These are phyloP conservation scores for Dendrobium catenatum DNA, from an alignment of 106 monocot genomes.

Conservation along the genomic window DNA sequence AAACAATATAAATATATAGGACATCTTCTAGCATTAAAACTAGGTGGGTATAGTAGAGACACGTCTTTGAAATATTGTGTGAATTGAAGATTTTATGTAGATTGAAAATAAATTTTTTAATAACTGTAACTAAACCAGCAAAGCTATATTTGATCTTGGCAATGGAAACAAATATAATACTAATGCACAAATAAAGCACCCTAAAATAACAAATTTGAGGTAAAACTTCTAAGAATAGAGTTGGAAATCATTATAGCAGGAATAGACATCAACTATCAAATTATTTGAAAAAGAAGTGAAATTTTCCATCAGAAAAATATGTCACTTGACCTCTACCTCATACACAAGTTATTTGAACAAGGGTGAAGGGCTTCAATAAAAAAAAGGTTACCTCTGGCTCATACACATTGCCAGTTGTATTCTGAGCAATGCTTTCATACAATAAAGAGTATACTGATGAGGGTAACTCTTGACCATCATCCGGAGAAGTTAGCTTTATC, in stretches of 20 bases:
- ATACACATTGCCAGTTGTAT: constrained; percentile 82
- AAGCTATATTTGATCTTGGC: neutral
- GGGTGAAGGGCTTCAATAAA: neutral
- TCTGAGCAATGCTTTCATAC: constrained; percentile 87
- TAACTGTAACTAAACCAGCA: neutral
- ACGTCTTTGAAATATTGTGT: neutral
- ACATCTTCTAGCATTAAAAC: neutral
- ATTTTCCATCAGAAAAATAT: neutral
- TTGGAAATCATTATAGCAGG: neutral
- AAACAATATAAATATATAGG: neutral
- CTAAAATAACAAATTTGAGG: neutral
- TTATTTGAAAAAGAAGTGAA: neutral
- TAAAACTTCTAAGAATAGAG: neutral
- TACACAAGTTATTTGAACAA: neutral
- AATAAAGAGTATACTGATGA: constrained; percentile 36
- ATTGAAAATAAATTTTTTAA: neutral
- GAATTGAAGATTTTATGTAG: neutral
- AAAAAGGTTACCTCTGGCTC: constrained; percentile 51
- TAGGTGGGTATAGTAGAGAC: neutral
- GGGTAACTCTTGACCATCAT: constrained; percentile 40
- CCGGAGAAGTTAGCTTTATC: constrained; percentile 34
- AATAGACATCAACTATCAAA: neutral
- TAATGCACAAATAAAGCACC: neutral
- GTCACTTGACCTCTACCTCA: neutral
- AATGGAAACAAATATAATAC: neutral